These are phyloP conservation scores for Magnolia sinica DNA, from an alignment of 164 flowering plant genomes.

Conservation along the genomic window DNA sequence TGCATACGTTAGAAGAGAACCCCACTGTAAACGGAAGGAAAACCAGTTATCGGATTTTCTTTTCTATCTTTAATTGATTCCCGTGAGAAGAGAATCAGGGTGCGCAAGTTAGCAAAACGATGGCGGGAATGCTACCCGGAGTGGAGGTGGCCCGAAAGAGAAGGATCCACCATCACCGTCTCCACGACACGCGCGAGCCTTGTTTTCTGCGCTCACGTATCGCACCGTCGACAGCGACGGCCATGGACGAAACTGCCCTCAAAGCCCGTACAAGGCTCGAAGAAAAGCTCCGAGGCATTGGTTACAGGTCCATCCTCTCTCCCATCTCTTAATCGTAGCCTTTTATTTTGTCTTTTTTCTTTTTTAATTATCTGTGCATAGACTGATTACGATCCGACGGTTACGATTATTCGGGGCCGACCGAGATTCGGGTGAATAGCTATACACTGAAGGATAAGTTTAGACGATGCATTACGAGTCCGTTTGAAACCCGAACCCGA, in stretches of 20 bases:
- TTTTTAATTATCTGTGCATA: no score
- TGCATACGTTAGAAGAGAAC: no score
- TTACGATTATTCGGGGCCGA: no score
- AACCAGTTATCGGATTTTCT: no score
- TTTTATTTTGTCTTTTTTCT: neutral
- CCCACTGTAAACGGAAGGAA: no score
- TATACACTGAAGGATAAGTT: no score
- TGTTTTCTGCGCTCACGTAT: slow-evolving; percentile 2
- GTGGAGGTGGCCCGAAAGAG: slow-evolving; percentile 37
- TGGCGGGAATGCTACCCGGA: slow-evolving; percentile 44
- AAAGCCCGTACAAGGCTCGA: slow-evolving; percentile 39
- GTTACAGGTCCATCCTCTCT: slow-evolving; percentile 14
- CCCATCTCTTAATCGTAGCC: neutral
- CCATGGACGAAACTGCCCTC: slow-evolving; percentile 34
- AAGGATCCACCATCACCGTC: slow-evolving; percentile 18
- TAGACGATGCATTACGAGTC: no score
- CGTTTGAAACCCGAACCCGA: no score
- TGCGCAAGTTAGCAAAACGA: neutral
- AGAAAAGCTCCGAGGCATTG: slow-evolving; percentile 26
- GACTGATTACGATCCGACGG: no score
- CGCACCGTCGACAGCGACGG: neutral
- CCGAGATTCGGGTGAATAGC: no score
- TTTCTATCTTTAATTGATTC: no score
- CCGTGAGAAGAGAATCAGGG: neutral
- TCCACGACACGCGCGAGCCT: slow-evolving; percentile 5